Evolutionary conservation across 345 rosid species (phyloP), one percentile per base, ranked within the genome.

Genomic region (Bruguiera gymnorhiza): DNA sequence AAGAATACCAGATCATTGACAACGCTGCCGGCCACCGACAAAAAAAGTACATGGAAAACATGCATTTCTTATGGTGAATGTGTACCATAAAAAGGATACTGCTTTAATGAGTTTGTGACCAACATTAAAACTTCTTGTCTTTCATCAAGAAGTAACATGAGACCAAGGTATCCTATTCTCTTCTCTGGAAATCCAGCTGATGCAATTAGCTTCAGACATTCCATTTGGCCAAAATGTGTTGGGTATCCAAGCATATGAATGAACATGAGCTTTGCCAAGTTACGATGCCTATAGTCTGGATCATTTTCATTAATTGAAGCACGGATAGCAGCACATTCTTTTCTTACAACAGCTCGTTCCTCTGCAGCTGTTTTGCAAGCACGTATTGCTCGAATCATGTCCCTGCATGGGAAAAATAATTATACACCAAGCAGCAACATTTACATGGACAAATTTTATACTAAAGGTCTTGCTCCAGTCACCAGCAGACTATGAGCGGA

Each of bases 191-290:
- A 96, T 46, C 96, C 99, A 51, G 99, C 70, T 69, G 99, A 88
- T 8, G 99, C 99, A 77, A 96, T 96, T 36, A 89, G 90, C 73
- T 96, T 92, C 75, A 92, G 85, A 83, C 98, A 92, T 83, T 96
- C 99, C 99, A 96, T 96, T 81, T 96, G 99, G 68, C 98, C 99
- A 78, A 96, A 96, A 82, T 92, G 99, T 15, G 99, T 96, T 3
- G 99, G 99, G 75, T 96, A 96, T 71, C 99, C 98, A 66, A 96
- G 96, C 99, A 96, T 96, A 82, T 96, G 99, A 76, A 96, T 96
- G 75, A 92, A 96, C 99, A 96, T 96, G 79, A 96, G 99, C 79
- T 96, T 96, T 24, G 99, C 99, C 65, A 96, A 85, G 83, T 96
- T 96, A 27, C 99, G 83, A 73, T 96, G 98, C 73, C 98, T 85